Conservation (phyloP, 1,284 basidiomycete species). For the Rhodotorula sp. region DNA sequence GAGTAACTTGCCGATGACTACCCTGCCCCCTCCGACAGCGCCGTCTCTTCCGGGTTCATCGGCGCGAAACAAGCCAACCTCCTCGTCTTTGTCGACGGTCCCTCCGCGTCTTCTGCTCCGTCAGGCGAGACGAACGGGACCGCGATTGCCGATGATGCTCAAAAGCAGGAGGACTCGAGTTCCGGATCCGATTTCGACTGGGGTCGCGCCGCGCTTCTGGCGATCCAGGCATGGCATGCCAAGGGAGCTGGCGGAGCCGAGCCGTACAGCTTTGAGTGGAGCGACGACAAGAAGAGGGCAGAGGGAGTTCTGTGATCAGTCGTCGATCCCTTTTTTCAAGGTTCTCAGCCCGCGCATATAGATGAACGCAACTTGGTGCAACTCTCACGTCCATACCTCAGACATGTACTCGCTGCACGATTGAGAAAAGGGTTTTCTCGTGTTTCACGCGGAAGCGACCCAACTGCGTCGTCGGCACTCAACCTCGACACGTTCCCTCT, state of each 20-base stretch:
- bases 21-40: conserved; percentile 25
- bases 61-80: conserved; percentile 35
- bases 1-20: neutral
- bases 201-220: conserved; percentile 44
- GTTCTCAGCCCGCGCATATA: no score
- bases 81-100: conserved; percentile 41
- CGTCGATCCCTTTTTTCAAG: no score
- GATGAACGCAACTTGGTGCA: no score
- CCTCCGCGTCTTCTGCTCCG: neutral
- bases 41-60: conserved; percentile 48
- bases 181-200: conserved; percentile 38
- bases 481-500: no score
- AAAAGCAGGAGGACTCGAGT: neutral
- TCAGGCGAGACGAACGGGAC: no score
- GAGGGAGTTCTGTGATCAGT: conserved; percentile 1
- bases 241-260: conserved; percentile 34
- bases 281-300: neutral
- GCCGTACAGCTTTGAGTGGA: conserved; percentile 42
- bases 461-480: no score
- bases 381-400: no score
- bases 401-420: no score
- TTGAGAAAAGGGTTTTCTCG: no score
- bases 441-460: no score
- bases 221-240: conserved; percentile 39
- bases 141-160: no score